These are phyloP conservation scores for Candida verbasci DNA, from an alignment of 805 yeast species.

Conservation along the genomic window DNA sequence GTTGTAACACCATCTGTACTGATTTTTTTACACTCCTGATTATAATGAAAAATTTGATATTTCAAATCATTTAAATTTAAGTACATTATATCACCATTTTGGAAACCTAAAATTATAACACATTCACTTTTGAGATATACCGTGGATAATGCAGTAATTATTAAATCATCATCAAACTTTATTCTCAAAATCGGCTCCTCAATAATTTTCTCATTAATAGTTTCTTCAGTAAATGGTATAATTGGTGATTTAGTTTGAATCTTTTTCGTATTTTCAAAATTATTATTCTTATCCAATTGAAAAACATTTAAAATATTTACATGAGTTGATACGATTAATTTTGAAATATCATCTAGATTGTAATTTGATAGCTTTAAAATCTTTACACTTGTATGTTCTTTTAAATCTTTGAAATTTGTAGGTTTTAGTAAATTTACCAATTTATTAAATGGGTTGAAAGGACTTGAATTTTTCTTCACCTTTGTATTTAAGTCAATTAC, in stretches of 20 bases:
- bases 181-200: constrained; percentile 45
- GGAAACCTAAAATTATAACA: constrained; percentile 57
- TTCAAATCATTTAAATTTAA: constrained; percentile 46
- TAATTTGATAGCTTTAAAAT: not conserved
- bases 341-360: constrained; percentile 14
- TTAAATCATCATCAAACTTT: constrained; percentile 25
- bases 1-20: constrained; percentile 17
- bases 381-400: not conserved
- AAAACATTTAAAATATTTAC: constrained; percentile 48
- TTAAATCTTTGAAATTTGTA: constrained; percentile 3
- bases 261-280: constrained; percentile 19
- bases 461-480: constrained; percentile 4
- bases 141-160: constrained; percentile 37
- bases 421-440: constrained; percentile 17
- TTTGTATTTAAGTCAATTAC: constrained; percentile 12
- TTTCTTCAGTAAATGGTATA: constrained; percentile 1
- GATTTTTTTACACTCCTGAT: constrained; percentile 6
- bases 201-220: constrained; percentile 18
- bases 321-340: constrained; percentile 42
- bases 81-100: constrained; percentile 65
- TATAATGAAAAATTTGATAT: constrained; percentile 48
- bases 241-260: constrained; percentile 3
- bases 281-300: constrained; percentile 25
- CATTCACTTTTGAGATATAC: constrained; percentile 27
- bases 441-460: constrained; percentile 25